phyloP scores from a whole-genome alignment of 2,329 filamentous ascomycete species.

The Raffaelea ambrosiae region DNA sequence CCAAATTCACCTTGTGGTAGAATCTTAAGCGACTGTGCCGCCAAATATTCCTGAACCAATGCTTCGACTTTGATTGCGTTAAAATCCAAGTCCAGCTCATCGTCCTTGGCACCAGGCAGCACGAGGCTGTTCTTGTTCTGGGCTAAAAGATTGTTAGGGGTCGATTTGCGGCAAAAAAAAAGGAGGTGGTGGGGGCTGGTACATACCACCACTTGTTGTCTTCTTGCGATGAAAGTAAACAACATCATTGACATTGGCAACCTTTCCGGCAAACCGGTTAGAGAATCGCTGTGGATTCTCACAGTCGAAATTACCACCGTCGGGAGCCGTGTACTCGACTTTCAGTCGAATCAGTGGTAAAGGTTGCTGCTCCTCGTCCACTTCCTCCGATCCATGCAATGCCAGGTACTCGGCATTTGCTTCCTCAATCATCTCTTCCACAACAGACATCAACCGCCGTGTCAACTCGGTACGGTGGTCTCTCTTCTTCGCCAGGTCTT shows the following conservation, averaged over 20 bases:
- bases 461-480: conserved; percentile 80
- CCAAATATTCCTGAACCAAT: conserved; percentile 79
- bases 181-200: neutral
- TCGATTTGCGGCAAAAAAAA: neutral
- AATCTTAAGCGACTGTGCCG: conserved; percentile 82
- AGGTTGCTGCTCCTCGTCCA: conserved; percentile 55
- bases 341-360: conserved; percentile 81
- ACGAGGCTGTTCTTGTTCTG: conserved; percentile 42
- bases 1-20: conserved; percentile 88
- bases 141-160: conserved; percentile 11
- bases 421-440: conserved; percentile 80
- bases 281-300: conserved; percentile 97
- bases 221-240: conserved; percentile 92
- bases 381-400: conserved; percentile 54
- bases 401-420: conserved; percentile 74
- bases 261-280: conserved; percentile 79
- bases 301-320: conserved; percentile 77
- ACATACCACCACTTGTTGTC: conserved; percentile 40
- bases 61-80: conserved; percentile 82
- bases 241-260: conserved; percentile 91
- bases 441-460: conserved; percentile 62
- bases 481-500: conserved; percentile 67
- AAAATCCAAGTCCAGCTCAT: conserved; percentile 46
- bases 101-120: conserved; percentile 54
- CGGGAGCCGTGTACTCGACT: conserved; percentile 80